phyloP scores from a whole-genome alignment of 2,329 filamentous ascomycete genomes.

The Fusarium chaquense region DNA sequence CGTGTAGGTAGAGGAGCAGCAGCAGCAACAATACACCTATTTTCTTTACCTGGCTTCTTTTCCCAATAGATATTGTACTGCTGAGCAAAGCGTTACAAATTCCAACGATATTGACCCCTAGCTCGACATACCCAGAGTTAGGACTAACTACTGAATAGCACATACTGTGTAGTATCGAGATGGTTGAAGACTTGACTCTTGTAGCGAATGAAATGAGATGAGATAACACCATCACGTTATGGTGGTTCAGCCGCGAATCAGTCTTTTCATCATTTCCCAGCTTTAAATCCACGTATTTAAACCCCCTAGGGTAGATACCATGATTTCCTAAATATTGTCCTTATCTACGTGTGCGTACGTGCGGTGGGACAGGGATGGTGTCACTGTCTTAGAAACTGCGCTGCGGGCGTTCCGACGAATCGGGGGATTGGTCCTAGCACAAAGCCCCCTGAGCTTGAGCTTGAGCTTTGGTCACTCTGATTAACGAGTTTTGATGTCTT shows the following conservation, averaged over 20 bases:
- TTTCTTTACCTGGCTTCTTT: too few species aligned
- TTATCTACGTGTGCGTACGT: slow-evolving; percentile 3
- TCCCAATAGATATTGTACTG: background rate
- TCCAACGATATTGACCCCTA: background rate
- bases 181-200: background rate
- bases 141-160: background rate
- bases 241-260: background rate
- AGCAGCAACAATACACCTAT: background rate
- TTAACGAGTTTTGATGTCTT: background rate
- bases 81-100: background rate
- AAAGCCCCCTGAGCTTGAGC: slow-evolving; percentile 15
- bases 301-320: background rate
- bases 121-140: background rate
- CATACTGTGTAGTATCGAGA: background rate
- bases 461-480: slow-evolving; percentile 21
- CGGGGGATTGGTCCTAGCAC: slow-evolving; percentile 33
- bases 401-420: slow-evolving; percentile 39
- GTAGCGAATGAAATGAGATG: background rate
- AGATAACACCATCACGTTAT: background rate
- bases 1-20: background rate
- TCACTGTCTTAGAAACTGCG: slow-evolving; percentile 7
- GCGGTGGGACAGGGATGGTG: slow-evolving; percentile 9
- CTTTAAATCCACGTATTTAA: too few species aligned
- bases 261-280: background rate
- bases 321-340: slow-evolving; percentile 9